Evolutionary conservation across 148 eudicot species (phyloP), one percentile per base, ranked within the genome.

Genomic region (Silene conica): DNA sequence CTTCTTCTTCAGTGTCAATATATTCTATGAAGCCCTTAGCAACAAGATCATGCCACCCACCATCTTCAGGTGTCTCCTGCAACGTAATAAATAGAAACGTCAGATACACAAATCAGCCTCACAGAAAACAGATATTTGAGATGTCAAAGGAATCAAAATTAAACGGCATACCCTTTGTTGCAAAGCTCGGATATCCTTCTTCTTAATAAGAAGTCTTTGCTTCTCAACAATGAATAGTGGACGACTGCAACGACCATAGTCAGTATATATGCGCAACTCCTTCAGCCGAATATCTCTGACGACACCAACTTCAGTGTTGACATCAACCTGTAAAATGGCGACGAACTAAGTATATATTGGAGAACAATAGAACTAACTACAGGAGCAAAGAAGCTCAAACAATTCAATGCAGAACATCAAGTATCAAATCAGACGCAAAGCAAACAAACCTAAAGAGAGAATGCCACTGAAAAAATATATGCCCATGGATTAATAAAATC

Each of bases 1-100:
- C 99, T 77, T 95, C 99, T 86, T 95, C 99, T 87, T 95, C 97
- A 2, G 99, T 92, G 81, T 95, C 99, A 52, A 95, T 87, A 76
- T 95, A 95, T 64, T 95, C 99, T 63, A 95, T 92, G 65, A 48
- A 92, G 54, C 99, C 99, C 79, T 90, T 95, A 11, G 93, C 73
- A 31, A 95, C 94, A 75, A 95, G 92, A 73, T 92, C 96, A 81
- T 90, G 93, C 99, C 99, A 95, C 48, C 99, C 97, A 80, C 90
- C 90, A 22, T 95, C 97, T 50, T 95, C 97, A 26, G 96, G 87
- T 46, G 93, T 38, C 86, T 92, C 99, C 99, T 95, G 88, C 57
- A 80, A 59, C 45, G n/a, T 70, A 10, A 59, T 45, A 4, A 69
- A 63, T 20, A 41, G 18, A 46, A 6, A 43, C 21, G 22, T 64